Evolutionary conservation across 371 early-diverging fungal genomes (phyloP).

Genomic region (Zopfochytrium polystomum): DNA sequence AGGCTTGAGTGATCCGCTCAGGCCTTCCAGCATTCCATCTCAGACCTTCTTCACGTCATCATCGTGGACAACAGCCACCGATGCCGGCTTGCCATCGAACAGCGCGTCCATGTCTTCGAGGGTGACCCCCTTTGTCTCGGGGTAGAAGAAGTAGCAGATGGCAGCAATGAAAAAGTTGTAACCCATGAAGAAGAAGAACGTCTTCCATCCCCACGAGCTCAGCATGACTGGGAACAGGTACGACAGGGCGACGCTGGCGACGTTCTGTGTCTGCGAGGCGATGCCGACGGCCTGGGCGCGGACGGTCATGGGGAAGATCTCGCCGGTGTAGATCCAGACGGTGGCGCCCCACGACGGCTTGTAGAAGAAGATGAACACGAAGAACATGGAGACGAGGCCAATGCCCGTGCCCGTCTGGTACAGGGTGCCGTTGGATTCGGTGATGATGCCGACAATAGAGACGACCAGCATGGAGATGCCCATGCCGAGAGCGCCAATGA

Average conservation of each 20-base stretch:
- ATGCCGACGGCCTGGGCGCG: too few species aligned
- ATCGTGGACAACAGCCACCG: too few species aligned
- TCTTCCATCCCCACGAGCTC: neutral
- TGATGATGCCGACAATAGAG: neutral
- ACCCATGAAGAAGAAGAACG: neutral
- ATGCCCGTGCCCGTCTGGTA: neutral
- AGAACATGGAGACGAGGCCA: too few species aligned
- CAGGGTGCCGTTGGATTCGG: neutral
- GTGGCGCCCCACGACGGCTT: conserved; percentile 6
- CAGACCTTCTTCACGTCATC: too few species aligned
- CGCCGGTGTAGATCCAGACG: too few species aligned
- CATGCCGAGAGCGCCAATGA: conserved; percentile 3
- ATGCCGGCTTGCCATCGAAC: too few species aligned
- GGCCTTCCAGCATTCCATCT: too few species aligned
- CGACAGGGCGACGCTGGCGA: neutral
- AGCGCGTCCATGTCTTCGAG: too few species aligned
- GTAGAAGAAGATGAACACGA: conserved; percentile 8
- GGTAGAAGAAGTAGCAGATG: too few species aligned
- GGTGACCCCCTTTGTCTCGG: neutral
- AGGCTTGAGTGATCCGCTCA: too few species aligned
- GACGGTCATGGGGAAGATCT: too few species aligned
- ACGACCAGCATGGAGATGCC: neutral
- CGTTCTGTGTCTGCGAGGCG: too few species aligned
- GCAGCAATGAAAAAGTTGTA: neutral
- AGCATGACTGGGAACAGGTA: conserved; percentile 4